phyloP scores from a whole-genome alignment of 257 asterid species.

The Lycium barbarum region DNA sequence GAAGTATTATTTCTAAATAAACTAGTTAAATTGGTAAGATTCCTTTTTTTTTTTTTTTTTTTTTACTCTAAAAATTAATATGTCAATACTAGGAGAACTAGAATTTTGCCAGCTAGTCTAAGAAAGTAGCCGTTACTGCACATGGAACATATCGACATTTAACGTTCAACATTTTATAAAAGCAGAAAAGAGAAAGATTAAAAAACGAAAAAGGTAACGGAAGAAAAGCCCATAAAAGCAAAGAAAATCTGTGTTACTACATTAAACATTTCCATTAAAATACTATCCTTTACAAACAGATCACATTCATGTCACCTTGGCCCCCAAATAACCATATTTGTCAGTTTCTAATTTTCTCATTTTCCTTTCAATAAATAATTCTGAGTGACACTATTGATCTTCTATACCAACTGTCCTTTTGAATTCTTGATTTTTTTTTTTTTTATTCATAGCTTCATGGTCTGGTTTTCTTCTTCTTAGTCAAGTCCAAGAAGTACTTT shows the following conservation, averaged over 20 bases:
- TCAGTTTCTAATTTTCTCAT: not conserved
- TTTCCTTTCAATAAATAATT: not conserved
- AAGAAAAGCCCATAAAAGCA: not conserved
- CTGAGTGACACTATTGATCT: not conserved
- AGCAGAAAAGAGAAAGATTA: not conserved
- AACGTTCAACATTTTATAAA: not conserved
- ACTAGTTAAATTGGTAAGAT: no score
- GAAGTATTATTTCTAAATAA: no score
- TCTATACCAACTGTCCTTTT: not conserved
- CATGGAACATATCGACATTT: not conserved
- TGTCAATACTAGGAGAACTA: not conserved
- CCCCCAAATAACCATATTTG: not conserved
- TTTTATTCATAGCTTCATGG: not conserved
- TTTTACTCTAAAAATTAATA: not conserved
- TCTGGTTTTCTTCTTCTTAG: not conserved
- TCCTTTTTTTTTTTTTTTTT: no score
- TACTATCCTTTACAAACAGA: not conserved
- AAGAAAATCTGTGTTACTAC: not conserved
- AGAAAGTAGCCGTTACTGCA: conserved; percentile 28
- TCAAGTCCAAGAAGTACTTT: conserved; percentile 1
- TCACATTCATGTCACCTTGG: conserved; percentile 14
- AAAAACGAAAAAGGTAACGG: not conserved
- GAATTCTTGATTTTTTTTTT: not conserved
- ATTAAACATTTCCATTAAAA: not conserved
- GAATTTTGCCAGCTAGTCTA: not conserved